phyloP scores from a whole-genome alignment of 1,139 yeast species.

The Candida anutae region DNA sequence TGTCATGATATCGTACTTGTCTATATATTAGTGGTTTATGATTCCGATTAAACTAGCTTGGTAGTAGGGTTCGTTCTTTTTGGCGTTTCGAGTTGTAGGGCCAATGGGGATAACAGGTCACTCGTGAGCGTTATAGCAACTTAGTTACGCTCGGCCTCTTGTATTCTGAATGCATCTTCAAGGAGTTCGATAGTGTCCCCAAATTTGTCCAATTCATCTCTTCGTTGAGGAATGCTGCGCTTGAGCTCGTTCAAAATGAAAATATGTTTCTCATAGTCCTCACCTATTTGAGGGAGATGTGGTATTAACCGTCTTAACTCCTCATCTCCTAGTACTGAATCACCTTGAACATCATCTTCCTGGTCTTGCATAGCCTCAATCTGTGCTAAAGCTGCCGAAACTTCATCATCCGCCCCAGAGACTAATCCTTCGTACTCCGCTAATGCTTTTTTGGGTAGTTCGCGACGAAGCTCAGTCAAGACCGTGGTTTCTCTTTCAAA shows the following conservation, averaged over 20 bases:
- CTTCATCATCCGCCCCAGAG: constrained; percentile 22
- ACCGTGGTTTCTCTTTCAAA: constrained; percentile 53
- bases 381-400: constrained; percentile 18
- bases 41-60: too few relatives aligned
- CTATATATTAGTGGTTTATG: too few relatives aligned
- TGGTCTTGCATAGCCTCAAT: constrained; percentile 8
- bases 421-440: constrained; percentile 22
- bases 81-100: too few relatives aligned
- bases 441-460: constrained; percentile 37
- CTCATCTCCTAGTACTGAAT: constrained; percentile 8
- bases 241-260: constrained; percentile 18
- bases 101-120: too few relatives aligned
- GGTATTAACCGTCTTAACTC: constrained; percentile 2
- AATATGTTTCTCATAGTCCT: constrained; percentile 22
- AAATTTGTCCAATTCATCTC: constrained; percentile 23
- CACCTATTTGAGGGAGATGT: constrained; percentile 12
- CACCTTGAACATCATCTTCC: constrained; percentile 7
- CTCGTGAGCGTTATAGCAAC: too few relatives aligned
- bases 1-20: too few relatives aligned
- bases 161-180: constrained; percentile 11
- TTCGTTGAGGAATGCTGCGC: constrained; percentile 22
- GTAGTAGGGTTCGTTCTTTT: too few relatives aligned
- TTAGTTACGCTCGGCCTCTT: constrained; percentile 1
- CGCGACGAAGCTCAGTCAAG: constrained; percentile 43
- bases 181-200: constrained; percentile 26